Base-by-base conservation (phyloP, 257 asterid genomes). In the Gentiana macrophylla region DNA sequence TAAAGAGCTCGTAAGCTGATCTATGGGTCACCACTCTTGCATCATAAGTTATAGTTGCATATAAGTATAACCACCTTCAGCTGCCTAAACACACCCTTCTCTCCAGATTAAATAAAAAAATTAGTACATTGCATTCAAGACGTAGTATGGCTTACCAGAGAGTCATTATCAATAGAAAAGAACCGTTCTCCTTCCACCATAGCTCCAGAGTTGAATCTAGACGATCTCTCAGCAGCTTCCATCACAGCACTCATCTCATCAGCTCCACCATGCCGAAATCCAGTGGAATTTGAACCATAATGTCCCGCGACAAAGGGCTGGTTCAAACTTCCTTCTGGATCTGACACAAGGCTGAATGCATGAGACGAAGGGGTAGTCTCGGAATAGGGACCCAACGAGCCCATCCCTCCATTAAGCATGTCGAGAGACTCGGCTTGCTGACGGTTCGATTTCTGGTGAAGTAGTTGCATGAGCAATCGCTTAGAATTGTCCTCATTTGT, bases 391-490 rank as follows among this genome's bases (percentile, higher is more conserved):
- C 78, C 78, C 12, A 86, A 64, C 60, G 80, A 60, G 2, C 72
- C 77, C 33, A 67, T 72, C 4, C 77, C 67, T 64, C 83, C 94
- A 68, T 65, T 62, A 46, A 69, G 55, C 74, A 67, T 62, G 61
- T 82, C 89, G 57, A 78, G 61, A 49, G 76, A 73, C 56, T 76
- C 93, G 41, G 62, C 57, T 43, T 88, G 64, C 64, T 74, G 73
- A 34, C 73, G 77, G 55, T 80, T 79, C 7, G 97, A 67, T 62
- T 88, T 92, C 70, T 80, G 98, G 53, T 85, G 94, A 53, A 92
- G 83, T 62, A 92, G 73, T 60, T 92, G 95, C 97, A 92, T 83
- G 58, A 92, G 94, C 70, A 88, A 77, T 8, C 86, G 89, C 77
- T 88, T 92, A 45, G 98, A 92, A 74, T 78, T 83, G 75, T 92